A percentile compares a stretch with the other conserved stretches of the same genome.
Conservation (phyloP, 176 grass and related monocot genomes). For the Raddia distichophylla region DNA sequence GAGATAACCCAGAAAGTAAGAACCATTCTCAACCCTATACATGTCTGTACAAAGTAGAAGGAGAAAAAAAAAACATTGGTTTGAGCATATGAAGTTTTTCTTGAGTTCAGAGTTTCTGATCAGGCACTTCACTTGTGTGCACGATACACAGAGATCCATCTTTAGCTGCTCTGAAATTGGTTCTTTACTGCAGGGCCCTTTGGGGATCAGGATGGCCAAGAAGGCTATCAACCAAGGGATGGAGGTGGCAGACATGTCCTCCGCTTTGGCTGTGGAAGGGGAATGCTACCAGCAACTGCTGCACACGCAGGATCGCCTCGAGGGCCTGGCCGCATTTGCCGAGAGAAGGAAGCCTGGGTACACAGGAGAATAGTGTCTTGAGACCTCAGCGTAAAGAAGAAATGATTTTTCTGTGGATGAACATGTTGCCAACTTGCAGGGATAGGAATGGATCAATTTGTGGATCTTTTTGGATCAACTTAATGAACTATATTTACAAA, state of each 20-base stretch:
- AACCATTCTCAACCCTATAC: not conserved
- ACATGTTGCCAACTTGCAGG: not conserved
- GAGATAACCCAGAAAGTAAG: conserved; percentile 77
- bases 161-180: not conserved
- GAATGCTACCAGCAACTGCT: conserved; percentile 68
- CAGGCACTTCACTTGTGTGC: not conserved
- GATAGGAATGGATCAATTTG: no score
- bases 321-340: conserved; percentile 74
- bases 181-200: conserved; percentile 59
- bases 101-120: not conserved
- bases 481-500: no score
- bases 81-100: not conserved
- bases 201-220: conserved; percentile 79
- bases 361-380: conserved; percentile 7
- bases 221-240: conserved; percentile 64
- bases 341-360: conserved; percentile 76
- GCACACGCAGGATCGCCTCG: conserved; percentile 75
- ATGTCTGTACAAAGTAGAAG: not conserved
- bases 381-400: not conserved
- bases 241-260: conserved; percentile 44
- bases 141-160: not conserved
- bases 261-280: conserved; percentile 59
- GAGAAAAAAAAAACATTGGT: not conserved
- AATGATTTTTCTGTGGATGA: not conserved
- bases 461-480: no score